Base-by-base conservation (phyloP, 495 filamentous ascomycete genomes). In the Daldinia grandis region DNA sequence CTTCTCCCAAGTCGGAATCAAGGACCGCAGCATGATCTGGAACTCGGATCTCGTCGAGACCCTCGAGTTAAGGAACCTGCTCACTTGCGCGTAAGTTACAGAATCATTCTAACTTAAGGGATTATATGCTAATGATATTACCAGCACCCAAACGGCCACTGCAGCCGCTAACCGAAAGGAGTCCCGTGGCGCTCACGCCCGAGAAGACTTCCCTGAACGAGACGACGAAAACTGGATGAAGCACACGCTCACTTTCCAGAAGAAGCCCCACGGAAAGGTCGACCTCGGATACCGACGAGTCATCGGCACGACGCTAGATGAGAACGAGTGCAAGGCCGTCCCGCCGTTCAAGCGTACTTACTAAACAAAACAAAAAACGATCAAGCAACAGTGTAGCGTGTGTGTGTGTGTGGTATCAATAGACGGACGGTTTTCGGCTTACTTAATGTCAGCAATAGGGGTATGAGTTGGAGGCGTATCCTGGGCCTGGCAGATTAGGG, bases 21-120 rank as follows among this genome's bases (percentile, higher is more conserved):
- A 96, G 87, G 95, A 98, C 80, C 91, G 95, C 76, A 94, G 92
- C 88, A 97, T 98, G 95, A 97, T 98, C 84, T 98, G 95, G 95
- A 98, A 98, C 88, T 93, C 92, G 38, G 95, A 98, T 75, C 87
- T 98, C 30, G 92, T 97, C 60, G 95, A 98, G 88, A 96, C 94
- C 28, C 87, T 98, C 44, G 95, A 98, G 83, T 85, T 98, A 74
- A 85, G 93, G 73, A 98, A 98, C 79, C 78, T 98, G 71, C 82
- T 98, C 73, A 98, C 95, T 76, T 98, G 95, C 88, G 95, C 95
- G 87, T 91, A 88, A 80, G 89, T 64, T 35, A 9, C 5, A 6
- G 0, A 10, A 25, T 27, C 47, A 40, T 50, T 56, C 55, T 27
- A 5, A 12, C 38, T 3, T 6, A 12, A 19, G 33, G 9, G 1